phyloP scores from a whole-genome alignment of 176 grass and related monocot species.

The Calamus simplicifolius region DNA sequence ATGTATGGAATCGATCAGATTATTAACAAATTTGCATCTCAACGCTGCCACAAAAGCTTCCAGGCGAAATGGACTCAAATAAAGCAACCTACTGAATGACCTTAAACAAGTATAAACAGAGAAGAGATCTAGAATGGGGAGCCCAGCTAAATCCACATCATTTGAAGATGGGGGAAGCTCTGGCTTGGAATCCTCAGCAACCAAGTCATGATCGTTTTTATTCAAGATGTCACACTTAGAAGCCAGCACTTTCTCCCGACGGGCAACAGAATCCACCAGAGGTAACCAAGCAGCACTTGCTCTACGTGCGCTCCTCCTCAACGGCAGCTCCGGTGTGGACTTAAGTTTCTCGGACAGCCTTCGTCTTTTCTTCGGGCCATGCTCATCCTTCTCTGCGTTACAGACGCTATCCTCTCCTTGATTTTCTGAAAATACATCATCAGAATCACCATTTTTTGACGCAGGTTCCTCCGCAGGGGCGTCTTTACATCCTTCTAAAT shows the following conservation, averaged over 20 bases:
- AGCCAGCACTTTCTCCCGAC: conserved; percentile 12
- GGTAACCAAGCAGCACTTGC: conserved; percentile 32
- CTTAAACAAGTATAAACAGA: conserved; percentile 82
- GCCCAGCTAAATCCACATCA: conserved; percentile 47
- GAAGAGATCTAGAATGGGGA: conserved; percentile 72
- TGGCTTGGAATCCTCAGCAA: conserved; percentile 34
- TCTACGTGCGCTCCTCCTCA: conserved; percentile 70
- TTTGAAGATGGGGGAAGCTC: conserved; percentile 68
- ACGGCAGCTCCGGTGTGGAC: background rate
- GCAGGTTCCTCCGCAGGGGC: background rate
- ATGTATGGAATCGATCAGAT: conserved; percentile 89
- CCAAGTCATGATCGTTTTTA: conserved; percentile 19
- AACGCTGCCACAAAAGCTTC: conserved; percentile 60
- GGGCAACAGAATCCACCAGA: background rate
- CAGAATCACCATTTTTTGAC: background rate
- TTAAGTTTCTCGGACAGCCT: conserved; percentile 4
- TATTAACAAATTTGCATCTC: conserved; percentile 31
- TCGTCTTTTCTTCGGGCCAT: conserved; percentile 4
- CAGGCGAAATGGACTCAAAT: conserved; percentile 63
- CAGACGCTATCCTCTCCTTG: background rate
- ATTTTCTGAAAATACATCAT: background rate
- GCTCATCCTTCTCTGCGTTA: background rate
- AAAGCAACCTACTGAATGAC: conserved; percentile 64
- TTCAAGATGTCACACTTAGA: conserved; percentile 19
- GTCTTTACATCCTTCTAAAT: background rate